phyloP scores from a whole-genome alignment of 2,329 filamentous ascomycete species.

The Cladophialophora carrionii region DNA sequence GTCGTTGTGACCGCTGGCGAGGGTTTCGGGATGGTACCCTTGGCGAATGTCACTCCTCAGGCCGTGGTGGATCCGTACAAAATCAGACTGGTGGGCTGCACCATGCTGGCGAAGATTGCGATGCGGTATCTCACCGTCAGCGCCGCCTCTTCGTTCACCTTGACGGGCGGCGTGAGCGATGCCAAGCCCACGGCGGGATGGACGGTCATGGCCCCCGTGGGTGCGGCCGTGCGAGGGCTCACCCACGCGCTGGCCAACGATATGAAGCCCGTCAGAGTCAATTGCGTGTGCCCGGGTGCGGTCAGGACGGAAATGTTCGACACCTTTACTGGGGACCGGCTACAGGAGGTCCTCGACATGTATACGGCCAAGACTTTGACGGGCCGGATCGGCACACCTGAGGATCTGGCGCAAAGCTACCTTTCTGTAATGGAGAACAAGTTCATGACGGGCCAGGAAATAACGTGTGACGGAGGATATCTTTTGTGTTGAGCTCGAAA shows the following conservation, averaged over 20 bases:
- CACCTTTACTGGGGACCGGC: slow-evolving; percentile 32
- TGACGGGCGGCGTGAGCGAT: slow-evolving; percentile 47
- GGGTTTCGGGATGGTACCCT: slow-evolving; percentile 24
- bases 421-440: slow-evolving; percentile 51
- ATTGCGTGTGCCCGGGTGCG: slow-evolving; percentile 48
- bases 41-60: slow-evolving; percentile 41
- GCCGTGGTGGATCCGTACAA: slow-evolving; percentile 36
- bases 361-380: slow-evolving; percentile 42
- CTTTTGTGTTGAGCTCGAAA: slow-evolving; percentile 33
- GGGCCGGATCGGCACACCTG: slow-evolving; percentile 40
- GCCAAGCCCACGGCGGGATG: slow-evolving; percentile 44
- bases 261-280: slow-evolving; percentile 49
- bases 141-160: slow-evolving; percentile 44
- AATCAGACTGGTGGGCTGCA: slow-evolving; percentile 44
- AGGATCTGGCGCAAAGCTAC: slow-evolving; percentile 52
- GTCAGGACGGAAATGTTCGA: slow-evolving; percentile 49
- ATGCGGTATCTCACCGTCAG: slow-evolving; percentile 43
- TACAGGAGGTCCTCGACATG: slow-evolving; percentile 42
- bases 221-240: slow-evolving; percentile 42
- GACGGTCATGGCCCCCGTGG: slow-evolving; percentile 40
- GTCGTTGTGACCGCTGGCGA: slow-evolving; percentile 58
- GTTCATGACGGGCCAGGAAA: slow-evolving; percentile 45
- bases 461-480: slow-evolving; percentile 46
- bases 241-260: slow-evolving; percentile 48
- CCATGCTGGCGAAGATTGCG: slow-evolving; percentile 49